Evolutionary conservation across 179 eudicot genomes (phyloP).

Genomic region (Gypsophila paniculata): DNA sequence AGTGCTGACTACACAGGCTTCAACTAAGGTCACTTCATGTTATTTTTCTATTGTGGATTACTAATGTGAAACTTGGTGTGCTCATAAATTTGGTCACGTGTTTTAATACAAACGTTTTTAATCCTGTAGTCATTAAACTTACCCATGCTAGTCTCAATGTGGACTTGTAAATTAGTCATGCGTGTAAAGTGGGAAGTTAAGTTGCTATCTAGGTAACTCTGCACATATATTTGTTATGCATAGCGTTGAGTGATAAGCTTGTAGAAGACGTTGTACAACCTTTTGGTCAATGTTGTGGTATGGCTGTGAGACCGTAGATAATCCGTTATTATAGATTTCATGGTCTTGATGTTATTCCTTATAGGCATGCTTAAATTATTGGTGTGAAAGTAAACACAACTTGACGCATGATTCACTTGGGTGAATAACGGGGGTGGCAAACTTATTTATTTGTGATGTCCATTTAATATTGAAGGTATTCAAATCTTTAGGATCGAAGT

Average conservation of each 20-base stretch:
- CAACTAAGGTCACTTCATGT: conserved; percentile 62
- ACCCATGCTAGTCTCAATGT: background rate
- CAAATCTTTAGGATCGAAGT: conserved; percentile 63
- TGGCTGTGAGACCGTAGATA: background rate
- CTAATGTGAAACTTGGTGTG: background rate
- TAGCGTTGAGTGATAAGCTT: background rate
- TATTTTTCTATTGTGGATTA: background rate
- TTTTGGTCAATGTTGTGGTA: background rate
- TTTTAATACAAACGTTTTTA: background rate
- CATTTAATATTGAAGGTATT: conserved; percentile 49
- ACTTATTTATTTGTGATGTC: conserved; percentile 4
- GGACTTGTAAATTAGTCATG: background rate
- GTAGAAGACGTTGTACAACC: background rate
- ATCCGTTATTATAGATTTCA: background rate
- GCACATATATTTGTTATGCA: background rate
- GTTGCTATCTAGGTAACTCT: background rate
- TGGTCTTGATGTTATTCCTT: background rate
- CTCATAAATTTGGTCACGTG: background rate
- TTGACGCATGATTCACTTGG: background rate
- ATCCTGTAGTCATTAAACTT: background rate
- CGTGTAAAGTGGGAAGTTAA: background rate
- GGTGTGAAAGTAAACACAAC: background rate
- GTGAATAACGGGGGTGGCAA: background rate
- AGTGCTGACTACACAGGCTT: conserved; percentile 89
- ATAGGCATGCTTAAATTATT: background rate